Evolutionary conservation across 1,284 basidiomycete species (phyloP).

Genomic region (Naganishia sp.): DNA sequence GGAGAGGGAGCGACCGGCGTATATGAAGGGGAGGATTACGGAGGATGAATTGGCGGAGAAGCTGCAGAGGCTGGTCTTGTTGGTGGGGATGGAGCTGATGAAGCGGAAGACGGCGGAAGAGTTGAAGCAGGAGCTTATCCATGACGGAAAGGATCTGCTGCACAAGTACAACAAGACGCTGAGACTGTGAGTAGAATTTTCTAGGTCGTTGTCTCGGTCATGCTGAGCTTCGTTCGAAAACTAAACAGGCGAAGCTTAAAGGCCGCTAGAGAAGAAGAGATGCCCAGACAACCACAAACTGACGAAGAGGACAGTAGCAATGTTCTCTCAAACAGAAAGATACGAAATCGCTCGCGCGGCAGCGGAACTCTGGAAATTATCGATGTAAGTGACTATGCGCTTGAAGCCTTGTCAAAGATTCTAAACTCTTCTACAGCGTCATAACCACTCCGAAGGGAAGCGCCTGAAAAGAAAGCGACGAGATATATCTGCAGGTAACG

Average conservation of each 20-base stretch:
- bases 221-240: not conserved
- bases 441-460: not conserved
- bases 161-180: constrained; percentile 46
- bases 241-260: not conserved
- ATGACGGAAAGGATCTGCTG: constrained; percentile 49
- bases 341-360: not conserved
- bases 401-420: too few species aligned
- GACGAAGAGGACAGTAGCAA: not conserved
- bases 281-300: not conserved
- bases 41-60: constrained; percentile 34
- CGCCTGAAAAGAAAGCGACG: constrained; percentile 1
- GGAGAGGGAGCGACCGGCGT: not conserved
- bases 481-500: not conserved
- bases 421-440: too few species aligned
- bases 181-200: constrained; percentile 11
- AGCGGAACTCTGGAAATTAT: constrained; percentile 3
- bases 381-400: not conserved
- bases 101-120: constrained; percentile 43
- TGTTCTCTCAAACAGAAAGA: not conserved
- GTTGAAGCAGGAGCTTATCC: constrained; percentile 44
- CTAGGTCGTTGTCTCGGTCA: not conserved
- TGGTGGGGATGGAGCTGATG: constrained; percentile 43
- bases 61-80: constrained; percentile 35
- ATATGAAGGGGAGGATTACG: not conserved
- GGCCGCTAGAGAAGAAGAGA: too few species aligned